Evolutionary conservation across 768 basidiomycete species (phyloP).

Genomic region (Leccinum fibrillosum): DNA sequence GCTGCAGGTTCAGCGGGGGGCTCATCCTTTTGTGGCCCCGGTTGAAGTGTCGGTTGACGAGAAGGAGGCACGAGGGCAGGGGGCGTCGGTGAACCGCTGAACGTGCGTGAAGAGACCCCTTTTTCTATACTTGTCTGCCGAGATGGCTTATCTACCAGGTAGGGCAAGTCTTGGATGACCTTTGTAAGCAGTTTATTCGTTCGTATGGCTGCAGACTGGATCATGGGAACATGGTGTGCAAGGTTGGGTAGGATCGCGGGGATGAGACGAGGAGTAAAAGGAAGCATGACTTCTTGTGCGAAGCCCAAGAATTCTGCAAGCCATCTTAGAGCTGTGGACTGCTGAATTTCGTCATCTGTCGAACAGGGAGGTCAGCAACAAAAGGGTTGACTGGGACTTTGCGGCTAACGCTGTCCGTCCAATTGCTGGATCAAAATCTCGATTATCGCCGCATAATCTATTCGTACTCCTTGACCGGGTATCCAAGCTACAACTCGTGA

Average conservation of each 20-base stretch:
- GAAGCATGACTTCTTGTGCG: slow-evolving; percentile 88
- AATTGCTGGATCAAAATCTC: slow-evolving; percentile 91
- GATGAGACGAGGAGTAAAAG: slow-evolving; percentile 90
- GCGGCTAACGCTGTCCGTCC: slow-evolving; percentile 70
- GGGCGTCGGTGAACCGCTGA: slow-evolving; percentile 57
- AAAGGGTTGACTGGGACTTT: slow-evolving; percentile 1
- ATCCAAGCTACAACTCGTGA: slow-evolving; percentile 60
- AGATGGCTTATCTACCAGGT: slow-evolving; percentile 51
- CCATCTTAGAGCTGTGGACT: slow-evolving; percentile 93
- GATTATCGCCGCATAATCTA: slow-evolving; percentile 89
- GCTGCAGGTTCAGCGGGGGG: slow-evolving; percentile 44
- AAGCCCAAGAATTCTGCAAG: slow-evolving; percentile 86
- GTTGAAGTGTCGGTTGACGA: slow-evolving; percentile 48
- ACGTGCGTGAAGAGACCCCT: slow-evolving; percentile 31
- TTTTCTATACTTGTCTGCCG: slow-evolving; percentile 26
- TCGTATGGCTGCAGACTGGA: slow-evolving; percentile 79
- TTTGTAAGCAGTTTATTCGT: slow-evolving; percentile 83
- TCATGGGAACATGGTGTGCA: slow-evolving; percentile 86
- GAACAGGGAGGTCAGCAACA: not conserved
- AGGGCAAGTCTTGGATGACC: slow-evolving; percentile 84
- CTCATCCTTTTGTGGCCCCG: slow-evolving; percentile 42
- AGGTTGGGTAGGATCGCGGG: slow-evolving; percentile 92
- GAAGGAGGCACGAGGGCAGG: slow-evolving; percentile 41
- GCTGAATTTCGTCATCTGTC: slow-evolving; percentile 86
- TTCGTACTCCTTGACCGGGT: slow-evolving; percentile 89